Evolutionary conservation across 2,329 filamentous ascomycete genomes (phyloP).

Genomic region (Hortaea werneckii): DNA sequence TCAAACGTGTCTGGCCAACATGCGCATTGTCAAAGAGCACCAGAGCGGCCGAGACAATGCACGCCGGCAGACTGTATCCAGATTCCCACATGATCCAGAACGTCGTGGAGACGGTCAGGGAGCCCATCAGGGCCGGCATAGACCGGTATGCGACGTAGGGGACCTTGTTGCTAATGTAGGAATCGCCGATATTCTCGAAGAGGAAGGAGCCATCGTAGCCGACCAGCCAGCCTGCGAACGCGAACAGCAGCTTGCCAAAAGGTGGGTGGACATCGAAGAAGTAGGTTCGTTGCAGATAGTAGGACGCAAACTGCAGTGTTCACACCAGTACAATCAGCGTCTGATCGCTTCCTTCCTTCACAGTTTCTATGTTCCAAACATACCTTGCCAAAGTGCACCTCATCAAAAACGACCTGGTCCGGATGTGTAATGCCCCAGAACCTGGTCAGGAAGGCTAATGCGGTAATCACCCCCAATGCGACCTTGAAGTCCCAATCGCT

Average conservation of each 20-base stretch:
- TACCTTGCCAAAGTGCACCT: constrained; percentile 99
- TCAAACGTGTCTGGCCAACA: constrained; percentile 89
- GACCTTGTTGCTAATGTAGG: constrained; percentile 92
- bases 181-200: constrained; percentile 98
- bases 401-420: constrained; percentile 94
- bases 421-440: constrained; percentile 97
- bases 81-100: constrained; percentile 99
- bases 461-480: constrained; percentile 64
- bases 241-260: constrained; percentile 95
- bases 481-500: constrained; percentile 74
- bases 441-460: constrained; percentile 76
- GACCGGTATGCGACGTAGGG: constrained; percentile 94
- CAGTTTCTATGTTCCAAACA: constrained; percentile 14
- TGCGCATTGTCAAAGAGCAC: constrained; percentile 96
- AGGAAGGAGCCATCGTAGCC: constrained; percentile 95
- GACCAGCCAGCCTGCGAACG: constrained; percentile 92
- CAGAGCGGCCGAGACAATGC: constrained; percentile 72
- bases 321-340: not conserved
- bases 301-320: constrained; percentile 41
- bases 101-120: constrained; percentile 83
- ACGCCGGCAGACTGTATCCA: constrained; percentile 89
- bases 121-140: constrained; percentile 82
- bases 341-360: not conserved
- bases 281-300: constrained; percentile 92
- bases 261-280: constrained; percentile 99